Conservation (phyloP, 2,329 filamentous ascomycete genomes). For the Botrytis cinerea region DNA sequence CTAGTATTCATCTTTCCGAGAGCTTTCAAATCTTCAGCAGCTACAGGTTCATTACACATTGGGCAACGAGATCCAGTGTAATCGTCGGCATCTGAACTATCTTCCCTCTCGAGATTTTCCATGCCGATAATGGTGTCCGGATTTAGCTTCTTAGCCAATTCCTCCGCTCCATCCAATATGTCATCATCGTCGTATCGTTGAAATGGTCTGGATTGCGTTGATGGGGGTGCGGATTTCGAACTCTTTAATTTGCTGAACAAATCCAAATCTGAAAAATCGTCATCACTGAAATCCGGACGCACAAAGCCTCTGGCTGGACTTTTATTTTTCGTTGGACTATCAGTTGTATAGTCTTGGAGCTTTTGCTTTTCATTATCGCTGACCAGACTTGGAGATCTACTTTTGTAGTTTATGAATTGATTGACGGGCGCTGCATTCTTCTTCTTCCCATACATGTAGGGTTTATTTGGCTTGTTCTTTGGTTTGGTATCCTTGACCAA, state of each 20-base stretch:
- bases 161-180: slow-evolving; percentile 11
- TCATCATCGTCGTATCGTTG: slow-evolving; percentile 19
- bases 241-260: not conserved
- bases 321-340: not conserved
- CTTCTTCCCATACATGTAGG: slow-evolving; percentile 13
- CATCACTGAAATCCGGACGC: slow-evolving; percentile 5
- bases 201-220: slow-evolving; percentile 9
- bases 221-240: not conserved
- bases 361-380: slow-evolving; percentile 10
- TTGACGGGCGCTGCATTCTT: slow-evolving; percentile 15
- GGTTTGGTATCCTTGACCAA: not conserved
- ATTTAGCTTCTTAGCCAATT: slow-evolving; percentile 9
- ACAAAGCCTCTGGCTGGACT: slow-evolving; percentile 15
- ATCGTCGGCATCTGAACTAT: slow-evolving; percentile 5
- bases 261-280: slow-evolving; percentile 8
- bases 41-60: slow-evolving; percentile 64
- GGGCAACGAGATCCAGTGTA: slow-evolving; percentile 53
- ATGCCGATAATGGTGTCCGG: not conserved
- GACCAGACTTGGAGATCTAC: slow-evolving; percentile 17
- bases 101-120: not conserved
- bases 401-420: slow-evolving; percentile 1
- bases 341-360: not conserved
- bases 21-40: slow-evolving; percentile 54
- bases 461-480: not conserved
- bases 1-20: slow-evolving; percentile 58